A percentile compares a stretch with the other conserved stretches of the same genome.
Conservation (phyloP, 2,329 filamentous ascomycete species). For the Trichophaea hybrida region DNA sequence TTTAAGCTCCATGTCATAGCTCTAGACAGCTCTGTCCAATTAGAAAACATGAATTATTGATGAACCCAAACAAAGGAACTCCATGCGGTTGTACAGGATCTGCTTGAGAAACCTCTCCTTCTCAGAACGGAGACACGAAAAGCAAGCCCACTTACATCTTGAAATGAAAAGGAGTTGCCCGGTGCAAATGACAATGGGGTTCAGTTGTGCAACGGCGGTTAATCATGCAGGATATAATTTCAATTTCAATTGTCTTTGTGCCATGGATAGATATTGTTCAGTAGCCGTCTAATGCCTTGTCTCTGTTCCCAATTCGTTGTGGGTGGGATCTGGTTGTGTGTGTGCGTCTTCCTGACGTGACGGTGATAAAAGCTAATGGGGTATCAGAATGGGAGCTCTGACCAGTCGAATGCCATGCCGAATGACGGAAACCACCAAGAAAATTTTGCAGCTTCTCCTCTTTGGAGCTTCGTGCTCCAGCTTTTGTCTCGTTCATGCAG, state of each 20-base stretch:
- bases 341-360: neutral
- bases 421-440: neutral
- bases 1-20: constrained; percentile 1
- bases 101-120: neutral
- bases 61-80: neutral
- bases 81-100: neutral
- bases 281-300: neutral
- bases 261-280: neutral
- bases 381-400: neutral
- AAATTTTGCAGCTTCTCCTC: neutral
- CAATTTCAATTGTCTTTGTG: neutral
- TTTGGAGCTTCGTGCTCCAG: neutral
- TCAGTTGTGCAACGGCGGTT: neutral
- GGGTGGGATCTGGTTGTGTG: neutral
- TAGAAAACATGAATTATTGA: neutral
- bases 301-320: neutral
- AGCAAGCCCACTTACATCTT: neutral
- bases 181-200: neutral
- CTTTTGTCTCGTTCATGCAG: neutral
- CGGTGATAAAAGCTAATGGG: neutral
- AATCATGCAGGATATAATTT: neutral
- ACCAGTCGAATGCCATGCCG: neutral
- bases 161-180: neutral
- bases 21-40: neutral
- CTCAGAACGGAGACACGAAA: neutral